Base-by-base conservation (phyloP, 1,139 yeast species). In the Debaryomyces sp. region DNA sequence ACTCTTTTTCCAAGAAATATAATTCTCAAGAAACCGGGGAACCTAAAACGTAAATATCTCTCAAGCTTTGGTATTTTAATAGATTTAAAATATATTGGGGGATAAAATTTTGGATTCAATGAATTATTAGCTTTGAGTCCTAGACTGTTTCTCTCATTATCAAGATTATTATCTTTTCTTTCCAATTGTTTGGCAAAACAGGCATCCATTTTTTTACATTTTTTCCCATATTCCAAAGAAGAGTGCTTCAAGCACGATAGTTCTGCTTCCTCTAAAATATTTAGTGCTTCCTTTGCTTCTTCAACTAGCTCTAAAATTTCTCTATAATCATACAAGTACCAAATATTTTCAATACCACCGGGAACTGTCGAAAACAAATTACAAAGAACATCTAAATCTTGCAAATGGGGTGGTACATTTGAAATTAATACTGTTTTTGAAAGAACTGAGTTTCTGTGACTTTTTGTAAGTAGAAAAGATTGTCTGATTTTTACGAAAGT, bases 251-350 rank as follows among this genome's bases (percentile, higher is more conserved):
- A 54, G 50, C 54, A 62, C 23, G 34, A 44, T 49, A 61, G 51
- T 54, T 63, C 65, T 51, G 63, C 56, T 5, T 52, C 47, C 57
- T 85, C 90, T 13, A 85, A 59, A 2, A 63, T 38, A 5, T 67
- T 54, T 12, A 78, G 56, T 0, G 75, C 67, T 12, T 67, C 63
- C 9, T 61, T 50, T 21, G 78, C 75, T 24, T 64, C 63, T 2
- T 56, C 50, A 5, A 71, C 73, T 26, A 67, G 57, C 12, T 52
- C 49, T 17, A 67, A 63, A 12, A 78, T 66, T 7, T 62, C 61
- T n/a, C 61, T 56, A 50, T 73, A 77, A 43, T 80, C 75, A 53
- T 76, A 74, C 1, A 83, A 68, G 43, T 77, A 76, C 83, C 87
- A 81, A 1, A 84, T 63, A 15, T 70, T 66, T 18, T 69, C 66